Base-by-base conservation (phyloP, 2,329 filamentous ascomycete species). In the Myriosclerotinia scirpicola region DNA sequence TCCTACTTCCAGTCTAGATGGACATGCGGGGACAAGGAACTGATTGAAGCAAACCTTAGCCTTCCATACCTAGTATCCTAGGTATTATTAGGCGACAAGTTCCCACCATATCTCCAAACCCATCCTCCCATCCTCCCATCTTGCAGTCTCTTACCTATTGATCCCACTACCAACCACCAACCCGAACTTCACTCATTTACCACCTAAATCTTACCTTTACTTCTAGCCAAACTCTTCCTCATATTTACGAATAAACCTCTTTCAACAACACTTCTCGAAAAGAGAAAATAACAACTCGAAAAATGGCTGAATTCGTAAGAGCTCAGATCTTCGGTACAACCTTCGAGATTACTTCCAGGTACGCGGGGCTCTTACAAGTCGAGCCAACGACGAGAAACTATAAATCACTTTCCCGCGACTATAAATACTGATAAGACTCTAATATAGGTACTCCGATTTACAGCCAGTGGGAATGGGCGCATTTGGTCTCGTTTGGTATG, bases 301-400 rank as follows among this genome's bases (percentile, higher is more conserved):
- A 79, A 2, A 98, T 99, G 95, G 95, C 95, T 80, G 95, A 99
- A 85, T 99, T 99, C 81, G 92, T 99, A 78, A 91, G 95, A 81
- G 93, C 94, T 78, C 94, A 98, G 86, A 98, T 99, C 80, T 99
- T 99, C 78, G 95, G 95, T 79, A 99, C 95, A 70, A 98, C 95
- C 75, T 99, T 99, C 79, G 95, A 99, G 87, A 98, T 98, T 82
- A 99, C 95, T 75, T 97, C 93, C 81, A 91, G 95, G 93, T 97
- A 87, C 70, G 76, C 67, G 67, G 71, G 69, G 71, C 65, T 48
- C 53, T 64, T 66, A 56, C 53, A 54, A 48, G 17, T 48, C 50
- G 40, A 53, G 4, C 22, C 12, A 38, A 40, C 9, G 44, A n/a
- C 30, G 26, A 26, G n/a, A 42, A 15, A 54, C 34, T 67, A 60